Evolutionary conservation across 2,329 filamentous ascomycete species (phyloP), one percentile per base, ranked within the genome.

Genomic region (Trichoderma polysporum): DNA sequence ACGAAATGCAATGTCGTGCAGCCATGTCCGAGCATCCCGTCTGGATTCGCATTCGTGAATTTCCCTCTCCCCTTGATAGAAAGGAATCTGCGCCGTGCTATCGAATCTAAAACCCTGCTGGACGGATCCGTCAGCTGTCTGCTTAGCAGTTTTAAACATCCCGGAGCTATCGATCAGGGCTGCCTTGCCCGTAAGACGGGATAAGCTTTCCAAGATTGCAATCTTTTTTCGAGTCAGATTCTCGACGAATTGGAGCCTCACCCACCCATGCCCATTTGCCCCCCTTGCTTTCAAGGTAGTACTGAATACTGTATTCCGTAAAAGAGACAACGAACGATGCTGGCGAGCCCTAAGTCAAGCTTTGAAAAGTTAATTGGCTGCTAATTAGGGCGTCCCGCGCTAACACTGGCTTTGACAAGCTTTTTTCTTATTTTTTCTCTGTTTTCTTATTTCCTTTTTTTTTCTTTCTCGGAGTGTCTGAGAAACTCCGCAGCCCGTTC

Each of bases 131-230:
- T 39, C 33, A 31, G 15, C 59, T 10, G 13, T 27, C 13, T 27
- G 45, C 45, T 27, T 37, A 13, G 22, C 31, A 62, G 47, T 31
- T 37, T 39, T 10, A 29, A 45, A 39, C 49, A 39, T 41, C 35
- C 25, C 25, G 22, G 54, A 25, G 19, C 35, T 54, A 54, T 53
- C 13, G 25, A 45, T 19, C 59, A 63, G 35, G 59, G 49, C 47
- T 50, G 47, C 12, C 41, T 27, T 29, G 59, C 15, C 47, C 22
- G 59, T 53, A 29, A 63, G 59, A 53, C 49, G 49, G 59, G 31
- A 41, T 53, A 63, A 45, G 35, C 59, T 63, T 53, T 53, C 49
- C 59, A 63, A 53, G 59, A 63, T 63, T 63, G 59, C 59, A 53
- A 17, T 63, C n/a, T 54, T 17, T 25, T 27, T 53, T 63, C 59